phyloP scores from a whole-genome alignment of 129 eudicot genomes.

The Rutidosis leptorrhynchoides region DNA sequence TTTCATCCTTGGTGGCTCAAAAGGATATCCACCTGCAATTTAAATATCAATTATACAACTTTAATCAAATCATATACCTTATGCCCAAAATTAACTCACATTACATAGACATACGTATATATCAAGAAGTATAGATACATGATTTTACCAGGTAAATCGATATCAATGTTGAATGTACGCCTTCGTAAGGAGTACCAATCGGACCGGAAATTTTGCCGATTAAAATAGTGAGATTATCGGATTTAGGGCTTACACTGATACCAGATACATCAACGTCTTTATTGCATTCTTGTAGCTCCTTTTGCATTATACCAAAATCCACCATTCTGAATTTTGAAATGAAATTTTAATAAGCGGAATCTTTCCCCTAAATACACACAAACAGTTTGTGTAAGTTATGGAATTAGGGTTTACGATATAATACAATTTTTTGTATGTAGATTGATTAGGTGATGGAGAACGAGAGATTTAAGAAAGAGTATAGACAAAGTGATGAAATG shows the following conservation, averaged over 20 bases:
- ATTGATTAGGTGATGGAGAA: conserved; percentile 25
- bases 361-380: conserved; percentile 4
- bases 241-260: conserved; percentile 55
- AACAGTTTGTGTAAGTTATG: neutral
- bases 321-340: conserved; percentile 40
- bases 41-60: too few relatives aligned
- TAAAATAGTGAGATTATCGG: conserved; percentile 59
- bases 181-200: conserved; percentile 81
- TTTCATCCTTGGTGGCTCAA: conserved; percentile 90
- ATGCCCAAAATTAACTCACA: too few relatives aligned
- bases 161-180: conserved; percentile 79
- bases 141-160: conserved; percentile 65
- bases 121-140: neutral
- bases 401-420: conserved; percentile 31
- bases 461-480: conserved; percentile 10
- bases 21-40: conserved; percentile 90
- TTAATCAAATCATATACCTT: too few relatives aligned
- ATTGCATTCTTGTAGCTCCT: conserved; percentile 87
- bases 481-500: conserved; percentile 15
- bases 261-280: conserved; percentile 64
- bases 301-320: conserved; percentile 81
- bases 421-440: conserved; percentile 12
- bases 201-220: conserved; percentile 89
- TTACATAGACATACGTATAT: neutral
- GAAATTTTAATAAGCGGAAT: neutral